Evolutionary conservation across 495 filamentous ascomycete species (phyloP).

Genomic region (Penicillium arizonense): DNA sequence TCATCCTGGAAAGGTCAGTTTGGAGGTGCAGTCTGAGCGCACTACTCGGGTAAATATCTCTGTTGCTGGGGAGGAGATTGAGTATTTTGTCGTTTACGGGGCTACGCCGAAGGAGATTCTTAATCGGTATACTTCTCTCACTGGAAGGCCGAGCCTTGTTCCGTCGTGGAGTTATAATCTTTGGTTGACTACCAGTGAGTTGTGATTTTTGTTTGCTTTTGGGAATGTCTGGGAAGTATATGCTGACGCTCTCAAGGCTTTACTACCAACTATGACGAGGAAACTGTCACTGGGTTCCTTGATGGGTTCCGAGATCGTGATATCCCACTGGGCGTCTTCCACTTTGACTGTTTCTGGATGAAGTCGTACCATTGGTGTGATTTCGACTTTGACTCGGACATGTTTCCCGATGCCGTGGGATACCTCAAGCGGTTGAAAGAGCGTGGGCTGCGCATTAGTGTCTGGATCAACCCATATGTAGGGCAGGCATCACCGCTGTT

Average conservation of each 20-base stretch:
- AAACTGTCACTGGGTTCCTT: conserved; percentile 64
- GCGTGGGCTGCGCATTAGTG: conserved; percentile 59
- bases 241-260: conserved; percentile 37
- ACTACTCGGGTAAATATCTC: conserved; percentile 63
- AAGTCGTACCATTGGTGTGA: conserved; percentile 71
- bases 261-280: conserved; percentile 68
- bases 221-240: background rate
- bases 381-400: conserved; percentile 65
- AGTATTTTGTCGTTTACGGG: conserved; percentile 65
- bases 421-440: conserved; percentile 64
- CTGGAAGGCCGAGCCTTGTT: conserved; percentile 56
- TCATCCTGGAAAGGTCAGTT: conserved; percentile 54
- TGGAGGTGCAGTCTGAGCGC: conserved; percentile 68
- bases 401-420: conserved; percentile 66
- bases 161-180: conserved; percentile 71
- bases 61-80: conserved; percentile 58
- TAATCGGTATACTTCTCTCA: conserved; percentile 59
- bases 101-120: conserved; percentile 66
- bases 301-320: conserved; percentile 64
- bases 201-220: background rate
- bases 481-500: conserved; percentile 67
- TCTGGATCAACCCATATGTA: conserved; percentile 74
- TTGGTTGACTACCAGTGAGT: conserved; percentile 62
- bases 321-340: conserved; percentile 68
- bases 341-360: conserved; percentile 71